phyloP scores from a whole-genome alignment of 495 filamentous ascomycete species.

The Podospora anserina region DNA sequence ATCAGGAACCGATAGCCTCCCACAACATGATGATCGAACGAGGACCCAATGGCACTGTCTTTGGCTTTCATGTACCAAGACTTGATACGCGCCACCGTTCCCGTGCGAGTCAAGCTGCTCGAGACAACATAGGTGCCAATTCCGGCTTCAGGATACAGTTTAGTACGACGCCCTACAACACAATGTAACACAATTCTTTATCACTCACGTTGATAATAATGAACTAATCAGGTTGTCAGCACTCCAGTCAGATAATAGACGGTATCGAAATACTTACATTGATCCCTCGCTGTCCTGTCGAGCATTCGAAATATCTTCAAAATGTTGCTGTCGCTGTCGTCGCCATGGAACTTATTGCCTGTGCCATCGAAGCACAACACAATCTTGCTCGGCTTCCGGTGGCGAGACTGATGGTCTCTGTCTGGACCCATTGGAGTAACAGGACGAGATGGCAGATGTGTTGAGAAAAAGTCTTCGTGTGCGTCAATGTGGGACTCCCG shows the following conservation, averaged over 20 bases:
- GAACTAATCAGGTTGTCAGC: conserved; percentile 40
- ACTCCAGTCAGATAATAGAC: neutral
- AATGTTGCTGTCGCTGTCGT: conserved; percentile 82
- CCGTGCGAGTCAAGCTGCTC: conserved; percentile 62
- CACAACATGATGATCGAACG: conserved; percentile 79
- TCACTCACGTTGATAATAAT: conserved; percentile 64
- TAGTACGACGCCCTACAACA: conserved; percentile 17
- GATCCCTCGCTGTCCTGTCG: conserved; percentile 49
- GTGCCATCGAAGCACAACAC: conserved; percentile 90
- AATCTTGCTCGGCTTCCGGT: conserved; percentile 44
- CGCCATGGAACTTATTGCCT: conserved; percentile 80
- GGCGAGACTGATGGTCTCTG: neutral
- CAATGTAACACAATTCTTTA: neutral
- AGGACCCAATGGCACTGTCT: conserved; percentile 79
- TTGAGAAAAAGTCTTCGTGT: conserved; percentile 28
- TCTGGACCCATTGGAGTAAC: conserved; percentile 18
- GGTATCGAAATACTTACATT: conserved; percentile 40
- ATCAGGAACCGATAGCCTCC: conserved; percentile 86
- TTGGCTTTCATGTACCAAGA: conserved; percentile 81
- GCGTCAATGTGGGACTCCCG: conserved; percentile 2
- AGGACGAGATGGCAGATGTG: conserved; percentile 25
- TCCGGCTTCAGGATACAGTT: conserved; percentile 54
- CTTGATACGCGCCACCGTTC: conserved; percentile 59
- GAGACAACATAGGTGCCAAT: conserved; percentile 83
- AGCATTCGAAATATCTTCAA: conserved; percentile 78